Conservation (phyloP, 345 rosid species). For the Corymbia maculata region DNA sequence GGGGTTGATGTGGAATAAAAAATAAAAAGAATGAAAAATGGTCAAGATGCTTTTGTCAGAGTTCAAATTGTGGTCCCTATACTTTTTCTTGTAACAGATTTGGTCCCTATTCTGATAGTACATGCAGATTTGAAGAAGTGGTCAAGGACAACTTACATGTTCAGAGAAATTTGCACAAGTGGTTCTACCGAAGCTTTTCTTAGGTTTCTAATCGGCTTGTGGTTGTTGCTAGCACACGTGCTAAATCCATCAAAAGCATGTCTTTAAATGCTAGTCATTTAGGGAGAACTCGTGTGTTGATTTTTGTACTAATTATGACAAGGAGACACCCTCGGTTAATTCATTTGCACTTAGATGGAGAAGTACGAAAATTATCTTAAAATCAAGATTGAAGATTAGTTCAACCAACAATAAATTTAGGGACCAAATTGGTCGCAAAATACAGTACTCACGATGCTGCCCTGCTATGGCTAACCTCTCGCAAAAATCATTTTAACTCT, state of each 20-base stretch:
- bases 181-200: accelerated
- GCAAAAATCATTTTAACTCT: too few relatives aligned
- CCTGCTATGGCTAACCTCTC: background rate
- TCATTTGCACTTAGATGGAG: background rate
- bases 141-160: background rate
- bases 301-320: background rate
- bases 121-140: background rate
- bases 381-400: background rate
- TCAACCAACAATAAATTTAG: background rate
- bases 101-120: background rate
- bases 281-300: background rate
- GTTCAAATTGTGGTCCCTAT: background rate
- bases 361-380: background rate
- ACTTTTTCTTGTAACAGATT: background rate
- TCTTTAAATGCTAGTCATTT: background rate
- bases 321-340: background rate
- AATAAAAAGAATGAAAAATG: background rate
- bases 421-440: background rate
- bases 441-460: background rate
- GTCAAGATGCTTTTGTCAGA: accelerated
- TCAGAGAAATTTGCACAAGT: background rate
- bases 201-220: background rate
- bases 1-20: background rate
- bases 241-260: background rate
- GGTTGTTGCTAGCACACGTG: accelerated